Conservation (phyloP, 768 basidiomycete genomes). For the Kwoniella sp. region DNA sequence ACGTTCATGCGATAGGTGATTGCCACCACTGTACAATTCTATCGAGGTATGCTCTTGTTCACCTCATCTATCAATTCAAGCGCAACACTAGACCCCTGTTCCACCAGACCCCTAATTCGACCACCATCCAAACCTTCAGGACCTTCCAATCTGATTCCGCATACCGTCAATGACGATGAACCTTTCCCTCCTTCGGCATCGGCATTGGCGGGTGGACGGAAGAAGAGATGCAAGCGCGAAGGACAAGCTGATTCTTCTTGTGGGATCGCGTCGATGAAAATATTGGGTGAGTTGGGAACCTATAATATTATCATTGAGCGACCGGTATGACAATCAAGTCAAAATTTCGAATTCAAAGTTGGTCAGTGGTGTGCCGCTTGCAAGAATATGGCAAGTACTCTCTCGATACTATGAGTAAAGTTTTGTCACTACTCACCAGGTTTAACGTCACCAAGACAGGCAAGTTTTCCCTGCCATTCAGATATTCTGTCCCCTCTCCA, state of each 20-base stretch:
- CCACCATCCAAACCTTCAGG: slow-evolving; percentile 36
- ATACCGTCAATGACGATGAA: slow-evolving; percentile 19
- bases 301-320: too few species aligned
- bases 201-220: slow-evolving; percentile 18
- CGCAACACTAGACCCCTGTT: slow-evolving; percentile 16
- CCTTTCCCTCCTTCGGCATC: background rate
- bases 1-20: too few species aligned
- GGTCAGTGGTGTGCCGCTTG: too few species aligned
- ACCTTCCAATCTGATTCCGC: slow-evolving; percentile 53
- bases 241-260: slow-evolving; percentile 55
- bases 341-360: background rate
- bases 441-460: slow-evolving; percentile 52
- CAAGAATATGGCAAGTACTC: too few species aligned
- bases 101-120: slow-evolving; percentile 40
- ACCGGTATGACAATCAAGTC: too few species aligned
- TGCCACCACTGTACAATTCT: too few species aligned
- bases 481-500: slow-evolving; percentile 34
- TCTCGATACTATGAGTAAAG: too few species aligned
- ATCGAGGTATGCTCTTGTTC: slow-evolving; percentile 19
- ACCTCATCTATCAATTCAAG: slow-evolving; percentile 11
- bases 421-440: slow-evolving; percentile 38
- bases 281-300: slow-evolving; percentile 38
- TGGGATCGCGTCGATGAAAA: slow-evolving; percentile 50
- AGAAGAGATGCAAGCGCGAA: slow-evolving; percentile 48
- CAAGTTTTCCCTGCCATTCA: slow-evolving; percentile 37